Base-by-base conservation (phyloP, 2,329 filamentous ascomycete species). In the Orbilia oligospora region DNA sequence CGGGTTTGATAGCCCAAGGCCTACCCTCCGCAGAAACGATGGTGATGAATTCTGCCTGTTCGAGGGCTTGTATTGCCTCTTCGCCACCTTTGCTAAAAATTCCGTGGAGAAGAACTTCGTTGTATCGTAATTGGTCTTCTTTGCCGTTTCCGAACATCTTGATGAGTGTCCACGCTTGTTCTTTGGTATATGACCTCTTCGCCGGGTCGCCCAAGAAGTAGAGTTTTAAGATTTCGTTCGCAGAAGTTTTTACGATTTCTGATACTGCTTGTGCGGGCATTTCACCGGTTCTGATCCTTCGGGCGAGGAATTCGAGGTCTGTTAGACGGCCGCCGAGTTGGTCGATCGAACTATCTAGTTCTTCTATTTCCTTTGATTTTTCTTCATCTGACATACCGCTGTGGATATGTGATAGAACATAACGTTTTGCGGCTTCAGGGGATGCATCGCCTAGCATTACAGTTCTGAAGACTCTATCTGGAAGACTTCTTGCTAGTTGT, bases 301-400 rank as follows among this genome's bases (percentile, higher is more conserved):
- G 90, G n/a, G 94, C 92, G 51, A 99, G 89, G 83, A 96, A 97
- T 83, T 98, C 95, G 20, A 99, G 90, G 83, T 99, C 96, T 0
- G 94, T 97, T n/a, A 99, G 88, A 2, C 96, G 92, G 1, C 96
- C 96, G 22, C 96, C 96, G 0, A 99, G 88, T 0, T 91, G 88
- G 30, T 90, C 88, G 80, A 98, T 97, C 81, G 92, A 94, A 30
- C 88, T 88, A 82, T 97, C 94, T 0, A 99, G 88, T 80, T 94
- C 92, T 0, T 86, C 84, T 18, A 79, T 73, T 64, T 79, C 76
- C 24, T 61, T 55, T 3, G 49, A 46, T 69, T 80, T 77, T 85
- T 85, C 69, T 22, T 73, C 63, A 16, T 78, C 75, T 0, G 61
- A 51, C 75, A 70, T 79, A 0, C 76, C 76, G 24, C 56, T 70